These are phyloP conservation scores for Diaporthe ilicicola DNA, from an alignment of 2,329 filamentous ascomycete genomes.

Conservation along the genomic window DNA sequence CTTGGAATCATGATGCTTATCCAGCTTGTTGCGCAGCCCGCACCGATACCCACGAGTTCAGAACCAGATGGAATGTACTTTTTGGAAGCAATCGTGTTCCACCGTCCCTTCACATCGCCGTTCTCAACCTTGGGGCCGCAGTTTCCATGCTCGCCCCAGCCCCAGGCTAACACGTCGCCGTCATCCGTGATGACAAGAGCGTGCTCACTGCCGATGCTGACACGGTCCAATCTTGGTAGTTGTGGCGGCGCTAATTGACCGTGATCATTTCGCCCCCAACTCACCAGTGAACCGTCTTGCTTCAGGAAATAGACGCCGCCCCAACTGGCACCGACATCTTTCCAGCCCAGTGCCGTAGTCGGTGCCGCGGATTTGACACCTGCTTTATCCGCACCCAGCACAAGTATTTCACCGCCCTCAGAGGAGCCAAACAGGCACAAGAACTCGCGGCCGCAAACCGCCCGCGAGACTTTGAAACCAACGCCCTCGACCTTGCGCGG, in stretches of 20 bases:
- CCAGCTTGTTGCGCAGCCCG: conserved; percentile 94
- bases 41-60: conserved; percentile 71
- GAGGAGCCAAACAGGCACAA: conserved; percentile 73
- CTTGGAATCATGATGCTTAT: conserved; percentile 57
- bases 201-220: conserved; percentile 93
- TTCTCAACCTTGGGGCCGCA: conserved; percentile 76
- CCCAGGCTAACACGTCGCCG: conserved; percentile 82
- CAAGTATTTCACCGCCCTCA: conserved; percentile 63
- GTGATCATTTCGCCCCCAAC: conserved; percentile 88
- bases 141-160: conserved; percentile 98
- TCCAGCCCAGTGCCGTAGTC: conserved; percentile 63
- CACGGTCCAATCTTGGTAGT: conserved; percentile 64
- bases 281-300: conserved; percentile 65
- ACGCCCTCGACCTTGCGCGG: conserved; percentile 69
- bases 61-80: conserved; percentile 60
- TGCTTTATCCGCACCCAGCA: conserved; percentile 83
- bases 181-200: conserved; percentile 74
- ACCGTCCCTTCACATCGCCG: conserved; percentile 74
- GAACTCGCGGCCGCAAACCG: conserved; percentile 85
- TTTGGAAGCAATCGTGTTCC: conserved; percentile 71
- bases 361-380: conserved; percentile 68
- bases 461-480: conserved; percentile 70
- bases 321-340: conserved; percentile 81
- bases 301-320: conserved; percentile 78
- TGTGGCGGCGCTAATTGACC: conserved; percentile 76